Evolutionary conservation across 1,139 yeast species (phyloP), one percentile per base, ranked within the genome.

Genomic region (Suhomyces bribrorum): DNA sequence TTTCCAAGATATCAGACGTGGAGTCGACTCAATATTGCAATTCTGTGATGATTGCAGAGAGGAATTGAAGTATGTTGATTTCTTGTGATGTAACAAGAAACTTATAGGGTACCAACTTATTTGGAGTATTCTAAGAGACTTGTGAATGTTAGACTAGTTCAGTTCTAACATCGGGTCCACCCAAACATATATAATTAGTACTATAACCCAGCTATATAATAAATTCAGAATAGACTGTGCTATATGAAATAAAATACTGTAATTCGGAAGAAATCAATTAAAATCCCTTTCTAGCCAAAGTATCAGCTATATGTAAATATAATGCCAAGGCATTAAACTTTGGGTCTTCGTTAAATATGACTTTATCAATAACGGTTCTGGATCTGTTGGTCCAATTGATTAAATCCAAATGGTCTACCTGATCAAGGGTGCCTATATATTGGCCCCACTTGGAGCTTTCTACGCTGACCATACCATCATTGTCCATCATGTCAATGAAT

Each of bases 391-490:
- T 77, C 94, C 94, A 86, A 43, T 88, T 88, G 31, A 88, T 86
- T 41, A 88, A 67, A 56, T 89, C 96, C 47, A 87, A 66, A 60
- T 89, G 97, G 58, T 89, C 96, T 4, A 86, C 89, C 46, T 81
- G 74, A 31, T 80, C 80, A 29, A 89, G 59, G 0, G 94, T 85
- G 0, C 96, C 97, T 48, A 82, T 54, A 57, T 86, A 87, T 29
- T 77, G 64, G 0, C 96, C 97, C 96, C 96, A 89, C 53, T 75
- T 76, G 1, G 95, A 70, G 43, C 95, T 85, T 28, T 70, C 68
- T 1, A 87, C 85, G 45, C 92, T 83, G 1, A 89, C 95, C 63
- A 89, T 61, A 0, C 97, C 97, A 62, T 89, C 97, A 57, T 87
- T 89, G 24, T 77, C 83, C 8, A 54, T 34, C 5, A 23, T 12